Evolutionary conservation across 257 asterid genomes (phyloP).

Genomic region (Solanum pinnatisectum): DNA sequence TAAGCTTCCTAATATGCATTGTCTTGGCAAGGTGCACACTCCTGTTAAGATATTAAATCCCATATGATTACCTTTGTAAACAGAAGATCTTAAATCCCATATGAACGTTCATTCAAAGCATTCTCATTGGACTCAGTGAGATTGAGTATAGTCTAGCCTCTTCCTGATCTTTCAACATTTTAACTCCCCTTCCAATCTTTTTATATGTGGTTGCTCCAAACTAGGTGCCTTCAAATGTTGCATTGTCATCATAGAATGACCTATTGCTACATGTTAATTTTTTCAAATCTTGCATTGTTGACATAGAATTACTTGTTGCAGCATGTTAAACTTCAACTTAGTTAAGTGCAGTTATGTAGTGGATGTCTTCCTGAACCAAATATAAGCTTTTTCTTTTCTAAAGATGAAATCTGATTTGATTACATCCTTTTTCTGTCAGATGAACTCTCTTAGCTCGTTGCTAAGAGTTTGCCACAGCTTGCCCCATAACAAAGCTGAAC

Average conservation of each 20-base stretch:
- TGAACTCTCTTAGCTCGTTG: conserved; percentile 85
- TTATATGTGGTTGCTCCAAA: not conserved
- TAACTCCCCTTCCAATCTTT: not conserved
- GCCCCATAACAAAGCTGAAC: conserved; percentile 42
- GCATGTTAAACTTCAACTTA: not conserved
- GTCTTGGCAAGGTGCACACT: not conserved
- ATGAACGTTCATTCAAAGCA: not conserved
- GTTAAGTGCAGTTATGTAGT: not conserved
- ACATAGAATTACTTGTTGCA: not conserved
- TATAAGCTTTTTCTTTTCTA: not conserved
- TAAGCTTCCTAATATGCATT: not conserved
- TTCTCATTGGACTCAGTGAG: not conserved
- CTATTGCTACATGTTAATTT: not conserved
- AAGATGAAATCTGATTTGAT: not conserved
- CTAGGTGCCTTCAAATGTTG: not conserved
- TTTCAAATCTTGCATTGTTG: not conserved
- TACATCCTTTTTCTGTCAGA: conserved; percentile 25
- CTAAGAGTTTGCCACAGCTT: conserved; percentile 63
- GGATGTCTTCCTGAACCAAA: not conserved
- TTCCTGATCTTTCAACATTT: not conserved
- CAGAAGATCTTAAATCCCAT: not conserved
- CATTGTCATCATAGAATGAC: not conserved
- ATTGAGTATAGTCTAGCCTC: not conserved
- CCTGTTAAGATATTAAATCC: not conserved
- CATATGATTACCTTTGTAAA: not conserved